A percentile compares a stretch with the other conserved stretches of the same genome.
Evolutionary conservation across 441 rosid species (phyloP).

Genomic region (Pelargonium myrrhifolium): DNA sequence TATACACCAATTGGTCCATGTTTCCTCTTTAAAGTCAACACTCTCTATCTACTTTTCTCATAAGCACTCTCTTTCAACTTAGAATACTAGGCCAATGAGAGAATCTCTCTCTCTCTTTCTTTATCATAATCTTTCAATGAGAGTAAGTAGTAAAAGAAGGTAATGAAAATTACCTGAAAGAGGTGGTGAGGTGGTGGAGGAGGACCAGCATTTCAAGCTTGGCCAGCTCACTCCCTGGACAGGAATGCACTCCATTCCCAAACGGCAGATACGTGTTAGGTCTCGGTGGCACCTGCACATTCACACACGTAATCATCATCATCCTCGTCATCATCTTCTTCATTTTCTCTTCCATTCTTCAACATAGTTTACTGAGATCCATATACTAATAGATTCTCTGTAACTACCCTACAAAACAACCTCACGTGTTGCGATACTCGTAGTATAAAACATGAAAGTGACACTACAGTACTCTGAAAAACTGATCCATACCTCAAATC

Average conservation of each 20-base stretch:
- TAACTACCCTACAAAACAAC: slow-evolving; percentile 36
- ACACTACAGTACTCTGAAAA: slow-evolving; percentile 14
- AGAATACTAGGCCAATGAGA: too few relatives aligned
- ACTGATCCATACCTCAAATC: slow-evolving; percentile 57
- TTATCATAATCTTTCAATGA: background rate
- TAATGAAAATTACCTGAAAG: slow-evolving; percentile 41
- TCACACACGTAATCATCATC: slow-evolving; percentile 13
- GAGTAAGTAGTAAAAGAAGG: background rate
- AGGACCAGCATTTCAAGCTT: slow-evolving; percentile 86
- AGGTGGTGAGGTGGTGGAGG: slow-evolving; percentile 73
- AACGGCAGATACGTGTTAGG: slow-evolving; percentile 85
- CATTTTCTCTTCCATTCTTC: background rate
- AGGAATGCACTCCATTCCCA: slow-evolving; percentile 86
- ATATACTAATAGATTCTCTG: slow-evolving; percentile 5
- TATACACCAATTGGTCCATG: background rate
- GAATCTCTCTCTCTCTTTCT: too few relatives aligned
- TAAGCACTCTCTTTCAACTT: too few relatives aligned
- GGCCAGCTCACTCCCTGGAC: slow-evolving; percentile 94
- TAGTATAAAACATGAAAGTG: slow-evolving; percentile 18
- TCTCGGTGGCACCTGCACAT: slow-evolving; percentile 62
- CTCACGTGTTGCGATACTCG: slow-evolving; percentile 38
- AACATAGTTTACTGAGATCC: too few relatives aligned
- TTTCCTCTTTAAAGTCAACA: slow-evolving; percentile 1
- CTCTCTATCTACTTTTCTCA: too few relatives aligned
- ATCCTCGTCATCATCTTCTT: background rate